Conservation (phyloP, 345 rosid genomes). For the Angophora floribunda region DNA sequence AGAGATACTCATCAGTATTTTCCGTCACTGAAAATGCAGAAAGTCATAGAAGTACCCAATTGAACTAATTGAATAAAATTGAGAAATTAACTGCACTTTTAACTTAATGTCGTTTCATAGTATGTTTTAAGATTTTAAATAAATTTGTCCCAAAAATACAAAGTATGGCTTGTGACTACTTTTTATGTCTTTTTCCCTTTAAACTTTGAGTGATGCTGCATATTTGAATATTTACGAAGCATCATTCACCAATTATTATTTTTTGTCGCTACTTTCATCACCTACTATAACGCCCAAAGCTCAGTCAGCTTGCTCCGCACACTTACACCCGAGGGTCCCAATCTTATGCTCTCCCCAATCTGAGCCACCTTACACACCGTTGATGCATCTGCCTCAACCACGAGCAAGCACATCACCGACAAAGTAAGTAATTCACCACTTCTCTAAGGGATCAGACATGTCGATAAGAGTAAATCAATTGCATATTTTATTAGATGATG, state of each 20-base stretch:
- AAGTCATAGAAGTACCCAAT: rapidly evolving
- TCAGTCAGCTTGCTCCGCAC: not conserved
- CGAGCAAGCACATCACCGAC: not conserved
- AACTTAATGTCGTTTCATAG: rapidly evolving
- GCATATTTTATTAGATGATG: not conserved
- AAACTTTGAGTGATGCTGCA: not conserved
- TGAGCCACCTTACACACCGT: not conserved
- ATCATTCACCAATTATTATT: not conserved
- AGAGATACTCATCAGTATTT: not conserved
- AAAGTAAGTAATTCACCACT: not conserved
- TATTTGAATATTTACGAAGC: not conserved
- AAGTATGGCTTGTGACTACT: not conserved
- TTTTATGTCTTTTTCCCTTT: not conserved
- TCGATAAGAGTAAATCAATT: not conserved
- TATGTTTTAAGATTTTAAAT: too few species aligned
- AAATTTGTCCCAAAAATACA: not conserved
- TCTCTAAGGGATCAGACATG: not conserved
- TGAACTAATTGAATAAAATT: rapidly evolving
- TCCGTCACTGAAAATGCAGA: too few species aligned
- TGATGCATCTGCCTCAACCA: not conserved
- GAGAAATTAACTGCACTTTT: rapidly evolving
- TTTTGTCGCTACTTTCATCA: not conserved
- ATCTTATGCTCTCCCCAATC: not conserved
- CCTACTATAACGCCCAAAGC: not conserved
- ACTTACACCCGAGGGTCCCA: not conserved